Percentiles rank a stretch among this genome's conserved stretches.
phyloP scores from a whole-genome alignment of 2,329 filamentous ascomycete species.

The Trichoderma citrinoviride region DNA sequence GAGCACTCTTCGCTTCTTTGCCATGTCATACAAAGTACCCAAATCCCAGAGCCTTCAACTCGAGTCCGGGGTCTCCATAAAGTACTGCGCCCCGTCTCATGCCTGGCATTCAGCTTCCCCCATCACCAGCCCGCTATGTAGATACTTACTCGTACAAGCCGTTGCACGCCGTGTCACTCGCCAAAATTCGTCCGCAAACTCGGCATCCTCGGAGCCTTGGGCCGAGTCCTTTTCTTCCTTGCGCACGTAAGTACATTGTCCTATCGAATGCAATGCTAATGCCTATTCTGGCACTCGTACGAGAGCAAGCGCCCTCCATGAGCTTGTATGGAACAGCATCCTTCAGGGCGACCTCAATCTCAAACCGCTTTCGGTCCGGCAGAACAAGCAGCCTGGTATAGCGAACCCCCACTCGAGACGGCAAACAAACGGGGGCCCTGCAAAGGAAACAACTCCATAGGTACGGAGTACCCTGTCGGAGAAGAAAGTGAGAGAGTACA shows the following conservation, averaged over 20 bases:
- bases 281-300: no score
- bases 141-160: not conserved
- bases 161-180: not conserved
- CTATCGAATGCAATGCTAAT: not conserved
- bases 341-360: not conserved
- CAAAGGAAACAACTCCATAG: no score
- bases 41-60: no score
- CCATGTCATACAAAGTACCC: no score
- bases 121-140: not conserved
- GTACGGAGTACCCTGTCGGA: not conserved
- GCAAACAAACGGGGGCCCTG: not conserved
- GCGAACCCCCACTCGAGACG: not conserved
- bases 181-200: not conserved
- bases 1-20: no score
- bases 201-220: constrained; percentile 6
- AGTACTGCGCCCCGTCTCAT: not conserved
- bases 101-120: not conserved
- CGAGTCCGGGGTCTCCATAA: no score
- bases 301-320: no score
- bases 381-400: not conserved
- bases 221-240: not conserved
- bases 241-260: not conserved
- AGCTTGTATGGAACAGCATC: not conserved
- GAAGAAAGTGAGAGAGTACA: not conserved
- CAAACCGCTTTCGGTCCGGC: not conserved